Conservation (phyloP, 306 rosid species). For the Aeschynomene evenia region DNA sequence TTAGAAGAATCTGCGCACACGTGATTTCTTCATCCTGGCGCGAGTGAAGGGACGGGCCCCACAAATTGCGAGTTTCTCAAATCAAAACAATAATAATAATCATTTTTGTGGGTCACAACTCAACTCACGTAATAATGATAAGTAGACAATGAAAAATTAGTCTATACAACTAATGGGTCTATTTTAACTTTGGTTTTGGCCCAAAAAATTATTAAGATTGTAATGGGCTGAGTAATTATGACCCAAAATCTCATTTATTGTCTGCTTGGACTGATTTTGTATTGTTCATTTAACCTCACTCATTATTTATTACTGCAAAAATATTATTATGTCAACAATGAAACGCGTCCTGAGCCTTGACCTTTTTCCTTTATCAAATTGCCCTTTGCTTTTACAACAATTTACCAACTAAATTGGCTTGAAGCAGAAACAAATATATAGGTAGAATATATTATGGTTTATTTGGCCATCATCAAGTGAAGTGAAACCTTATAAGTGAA, state of each 20-base stretch:
- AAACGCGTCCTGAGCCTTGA: neutral
- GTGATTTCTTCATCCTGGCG: constrained; percentile 27
- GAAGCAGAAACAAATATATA: neutral
- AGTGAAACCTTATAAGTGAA: neutral
- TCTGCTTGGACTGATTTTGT: too few species aligned
- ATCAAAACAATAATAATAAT: constrained; percentile 25
- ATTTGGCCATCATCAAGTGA: neutral
- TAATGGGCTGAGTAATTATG: too few species aligned
- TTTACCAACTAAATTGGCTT: neutral
- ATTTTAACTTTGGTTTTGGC: too few species aligned
- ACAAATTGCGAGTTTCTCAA: neutral
- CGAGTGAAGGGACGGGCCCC: constrained; percentile 16
- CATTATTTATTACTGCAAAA: neutral
- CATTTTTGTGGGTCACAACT: constrained; percentile 16
- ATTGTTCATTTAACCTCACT: too few species aligned
- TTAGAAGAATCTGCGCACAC: neutral
- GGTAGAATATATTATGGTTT: neutral
- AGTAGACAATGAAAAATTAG: too few species aligned
- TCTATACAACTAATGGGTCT: too few species aligned
- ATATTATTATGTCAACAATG: constrained; percentile 2
- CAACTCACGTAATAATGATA: too few species aligned
- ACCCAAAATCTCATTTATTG: too few species aligned
- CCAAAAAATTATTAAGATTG: too few species aligned
- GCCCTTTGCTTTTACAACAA: neutral
- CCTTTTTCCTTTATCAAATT: neutral